phyloP scores from a whole-genome alignment of 257 asterid genomes.

The Catharanthus roseus region DNA sequence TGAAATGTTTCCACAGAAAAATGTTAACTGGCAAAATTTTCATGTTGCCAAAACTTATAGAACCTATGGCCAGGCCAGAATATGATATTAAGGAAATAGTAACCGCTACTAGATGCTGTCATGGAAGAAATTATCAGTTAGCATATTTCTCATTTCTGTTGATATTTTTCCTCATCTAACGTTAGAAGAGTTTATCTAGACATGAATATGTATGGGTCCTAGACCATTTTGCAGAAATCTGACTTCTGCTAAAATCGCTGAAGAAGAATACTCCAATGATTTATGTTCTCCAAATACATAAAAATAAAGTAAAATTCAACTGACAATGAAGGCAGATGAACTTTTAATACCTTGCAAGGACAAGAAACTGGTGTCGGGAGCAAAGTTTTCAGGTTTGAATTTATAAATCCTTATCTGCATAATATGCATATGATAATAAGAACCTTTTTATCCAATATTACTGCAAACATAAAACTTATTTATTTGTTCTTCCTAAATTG shows the following conservation, averaged over 20 bases:
- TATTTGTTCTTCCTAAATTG: neutral
- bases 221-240: neutral
- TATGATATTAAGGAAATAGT: neutral
- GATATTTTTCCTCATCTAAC: neutral
- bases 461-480: slow-evolving; percentile 1
- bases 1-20: neutral
- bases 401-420: slow-evolving; percentile 73
- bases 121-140: neutral
- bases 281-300: neutral
- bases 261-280: neutral
- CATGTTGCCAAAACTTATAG: neutral
- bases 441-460: slow-evolving; percentile 2
- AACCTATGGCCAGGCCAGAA: neutral
- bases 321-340: neutral
- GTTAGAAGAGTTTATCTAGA: neutral
- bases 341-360: slow-evolving; percentile 63
- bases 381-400: slow-evolving; percentile 63
- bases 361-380: slow-evolving; percentile 57
- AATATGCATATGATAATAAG: slow-evolving; percentile 12
- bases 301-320: neutral
- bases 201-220: neutral
- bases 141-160: neutral
- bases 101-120: neutral
- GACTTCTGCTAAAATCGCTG: neutral
- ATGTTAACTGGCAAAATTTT: neutral